Conservation (phyloP, 495 filamentous ascomycete species). For the Aspergillus sclerotiicarbonarius region DNA sequence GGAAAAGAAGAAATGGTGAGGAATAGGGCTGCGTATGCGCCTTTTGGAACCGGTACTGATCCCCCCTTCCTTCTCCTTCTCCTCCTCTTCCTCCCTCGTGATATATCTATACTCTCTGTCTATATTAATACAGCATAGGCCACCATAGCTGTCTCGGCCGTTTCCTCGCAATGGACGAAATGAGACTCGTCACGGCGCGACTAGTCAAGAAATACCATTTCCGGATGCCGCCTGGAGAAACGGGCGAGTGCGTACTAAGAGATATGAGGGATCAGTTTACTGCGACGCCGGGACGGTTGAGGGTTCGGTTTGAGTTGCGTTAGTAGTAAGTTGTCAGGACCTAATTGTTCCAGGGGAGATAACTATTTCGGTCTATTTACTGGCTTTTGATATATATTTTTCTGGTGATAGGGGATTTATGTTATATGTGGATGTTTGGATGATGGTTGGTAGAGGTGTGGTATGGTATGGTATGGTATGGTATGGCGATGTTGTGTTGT, state of each 20-base stretch:
- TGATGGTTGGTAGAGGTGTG: too few relatives aligned
- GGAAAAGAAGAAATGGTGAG: constrained; percentile 45
- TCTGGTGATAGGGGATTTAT: too few relatives aligned
- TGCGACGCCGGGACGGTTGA: constrained; percentile 24
- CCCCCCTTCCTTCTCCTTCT: constrained; percentile 13
- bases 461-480: too few relatives aligned
- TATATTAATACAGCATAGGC: too few relatives aligned
- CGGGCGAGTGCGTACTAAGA: constrained; percentile 29
- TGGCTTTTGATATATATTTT: too few relatives aligned
- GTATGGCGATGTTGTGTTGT: too few relatives aligned
- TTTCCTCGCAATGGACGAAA: constrained; percentile 47
- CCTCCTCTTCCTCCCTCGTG: background rate
- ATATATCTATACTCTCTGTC: too few relatives aligned
- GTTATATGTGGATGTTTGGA: too few relatives aligned
- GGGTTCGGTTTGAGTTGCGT: constrained; percentile 20
- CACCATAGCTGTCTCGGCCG: constrained; percentile 47
- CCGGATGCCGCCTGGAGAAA: constrained; percentile 39
- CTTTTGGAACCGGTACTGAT: constrained; percentile 46
- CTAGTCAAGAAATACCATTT: constrained; percentile 46
- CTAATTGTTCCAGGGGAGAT: too few relatives aligned
- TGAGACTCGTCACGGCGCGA: constrained; percentile 42
- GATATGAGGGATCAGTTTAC: constrained; percentile 47
- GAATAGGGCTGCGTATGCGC: constrained; percentile 48
- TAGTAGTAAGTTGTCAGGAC: too few relatives aligned
- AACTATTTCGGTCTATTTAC: too few relatives aligned